Conservation (phyloP, 2,329 filamentous ascomycete genomes). For the Tympanopsis confertula region DNA sequence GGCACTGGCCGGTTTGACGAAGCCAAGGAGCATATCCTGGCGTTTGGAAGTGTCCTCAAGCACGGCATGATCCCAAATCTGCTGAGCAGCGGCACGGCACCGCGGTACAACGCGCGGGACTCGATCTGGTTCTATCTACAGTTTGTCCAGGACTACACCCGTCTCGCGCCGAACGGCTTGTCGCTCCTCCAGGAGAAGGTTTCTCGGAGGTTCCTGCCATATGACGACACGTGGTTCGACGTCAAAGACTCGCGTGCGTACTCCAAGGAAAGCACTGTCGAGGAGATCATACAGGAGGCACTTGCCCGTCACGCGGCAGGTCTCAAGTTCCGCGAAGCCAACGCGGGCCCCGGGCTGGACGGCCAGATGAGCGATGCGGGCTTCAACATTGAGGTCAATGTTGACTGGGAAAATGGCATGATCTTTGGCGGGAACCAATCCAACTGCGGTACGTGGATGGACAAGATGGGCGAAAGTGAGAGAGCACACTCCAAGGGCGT, state of each 20-base stretch:
- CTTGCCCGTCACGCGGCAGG: conserved; percentile 84
- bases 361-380: conserved; percentile 86
- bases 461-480: conserved; percentile 99
- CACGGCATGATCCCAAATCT: conserved; percentile 98
- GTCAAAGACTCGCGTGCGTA: conserved; percentile 75
- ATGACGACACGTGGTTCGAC: conserved; percentile 90
- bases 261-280: conserved; percentile 69
- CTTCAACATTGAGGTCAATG: conserved; percentile 81
- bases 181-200: conserved; percentile 66
- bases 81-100: conserved; percentile 70
- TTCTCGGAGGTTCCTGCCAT: conserved; percentile 77
- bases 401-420: conserved; percentile 84
- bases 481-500: conserved; percentile 84
- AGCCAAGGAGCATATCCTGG: conserved; percentile 85
- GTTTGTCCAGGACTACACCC: conserved; percentile 84
- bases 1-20: conserved; percentile 80
- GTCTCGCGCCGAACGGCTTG: conserved; percentile 67
- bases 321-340: conserved; percentile 86
- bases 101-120: conserved; percentile 90
- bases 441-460: conserved; percentile 99
- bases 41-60: conserved; percentile 91
- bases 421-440: conserved; percentile 87
- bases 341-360: conserved; percentile 79
- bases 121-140: conserved; percentile 98
- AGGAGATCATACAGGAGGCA: conserved; percentile 85